Base-by-base conservation (phyloP, 495 filamentous ascomycete genomes). In the Tetracladium marchalianum region DNA sequence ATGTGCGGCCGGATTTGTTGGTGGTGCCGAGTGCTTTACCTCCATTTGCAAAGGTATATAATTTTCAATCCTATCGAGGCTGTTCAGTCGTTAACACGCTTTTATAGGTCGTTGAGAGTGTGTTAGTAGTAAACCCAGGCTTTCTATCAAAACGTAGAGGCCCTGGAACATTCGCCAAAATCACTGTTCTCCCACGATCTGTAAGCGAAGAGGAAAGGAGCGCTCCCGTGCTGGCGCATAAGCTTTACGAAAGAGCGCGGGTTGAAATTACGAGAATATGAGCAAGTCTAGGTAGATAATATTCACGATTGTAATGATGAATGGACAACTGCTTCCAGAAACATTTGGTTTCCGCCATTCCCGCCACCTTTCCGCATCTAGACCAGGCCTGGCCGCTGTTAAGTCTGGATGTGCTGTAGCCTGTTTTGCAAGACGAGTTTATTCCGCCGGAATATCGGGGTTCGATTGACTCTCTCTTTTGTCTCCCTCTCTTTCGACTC, bases 121-220 rank as follows among this genome's bases (percentile, higher is more conserved):
- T 94, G 2, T 64, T 92, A 0, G 81, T 86, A 6, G 81, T 95
- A 60, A 95, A 95, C 65, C 89, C 89, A 0, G 88, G 89, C 1
- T 83, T 77, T 38, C 63, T 93, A n/a, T 89, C 85, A 17, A 94
- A 94, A 56, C 74, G 81, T 47, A 78, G 77, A 55, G 86, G 76
- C 0, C 69, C 88, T 1, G 89, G 89, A 4, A 89, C 85, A 2
- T 95, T 83, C 57, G 83, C 86, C 1, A 80, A 81, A 31, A 69
- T 95, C 70, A 76, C 76, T 18, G 61, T 95, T 4, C 75, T 84
- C 47, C 84, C 84, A 2, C 70, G 75, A 19, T 61, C 61, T 5
- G 38, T 87, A 22, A 70, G 65, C 2, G 72, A 78, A 0, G 71
- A 79, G 27, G 83, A 89, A 50, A 67, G 66, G 17, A 67, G 69